A percentile compares a stretch with the other conserved stretches of the same genome.
Conservation (phyloP, 164 flowering plant species). For the Sextonia rubra region DNA sequence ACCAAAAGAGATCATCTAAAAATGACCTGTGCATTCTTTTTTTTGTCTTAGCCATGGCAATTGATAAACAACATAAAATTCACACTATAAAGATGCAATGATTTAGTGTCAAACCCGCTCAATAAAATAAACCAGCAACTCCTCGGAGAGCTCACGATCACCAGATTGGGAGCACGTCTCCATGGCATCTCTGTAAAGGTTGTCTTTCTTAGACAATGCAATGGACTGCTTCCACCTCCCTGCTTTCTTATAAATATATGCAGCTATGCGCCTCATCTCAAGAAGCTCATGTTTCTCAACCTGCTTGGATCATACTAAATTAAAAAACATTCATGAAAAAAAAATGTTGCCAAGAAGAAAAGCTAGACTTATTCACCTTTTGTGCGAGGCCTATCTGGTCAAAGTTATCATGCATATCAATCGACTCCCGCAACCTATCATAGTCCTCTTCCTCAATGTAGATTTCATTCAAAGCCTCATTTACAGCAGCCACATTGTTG, state of each 20-base stretch:
- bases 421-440: constrained; percentile 89
- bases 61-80: too few relatives aligned
- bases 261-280: constrained; percentile 99
- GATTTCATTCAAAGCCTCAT: constrained; percentile 90
- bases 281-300: constrained; percentile 98
- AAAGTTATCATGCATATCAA: constrained; percentile 91
- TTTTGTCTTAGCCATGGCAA: too few relatives aligned
- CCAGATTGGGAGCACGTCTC: constrained; percentile 99
- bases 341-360: background rate
- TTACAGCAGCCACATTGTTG: constrained; percentile 91
- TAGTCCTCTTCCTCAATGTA: constrained; percentile 94
- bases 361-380: constrained; percentile 45
- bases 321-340: background rate
- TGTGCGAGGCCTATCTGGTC: constrained; percentile 98
- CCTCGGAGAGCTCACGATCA: constrained; percentile 95
- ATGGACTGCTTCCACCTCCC: constrained; percentile 99
- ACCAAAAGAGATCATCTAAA: too few relatives aligned
- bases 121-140: constrained; percentile 94
- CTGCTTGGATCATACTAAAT: constrained; percentile 34
- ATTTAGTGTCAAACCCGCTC: constrained; percentile 58
- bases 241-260: constrained; percentile 97
- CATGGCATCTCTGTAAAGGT: constrained; percentile 94
- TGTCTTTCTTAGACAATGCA: constrained; percentile 95
- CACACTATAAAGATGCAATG: too few relatives aligned
- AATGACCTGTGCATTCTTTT: too few relatives aligned